Conservation (phyloP, 768 basidiomycete genomes). For the Porphyrellus cyaneotinctus region DNA sequence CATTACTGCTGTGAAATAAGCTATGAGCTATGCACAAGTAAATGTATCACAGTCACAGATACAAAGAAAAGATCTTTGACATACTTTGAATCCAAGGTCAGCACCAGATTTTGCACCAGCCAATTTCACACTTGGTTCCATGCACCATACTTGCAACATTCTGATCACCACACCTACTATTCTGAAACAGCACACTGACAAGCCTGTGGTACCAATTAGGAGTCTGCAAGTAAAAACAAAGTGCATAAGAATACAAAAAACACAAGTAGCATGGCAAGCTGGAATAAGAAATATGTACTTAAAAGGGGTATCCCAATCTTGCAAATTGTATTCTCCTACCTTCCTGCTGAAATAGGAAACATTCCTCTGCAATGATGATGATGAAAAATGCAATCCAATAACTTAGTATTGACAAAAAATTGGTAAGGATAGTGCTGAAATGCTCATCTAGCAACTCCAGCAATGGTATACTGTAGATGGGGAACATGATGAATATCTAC, state of each 20-base stretch:
- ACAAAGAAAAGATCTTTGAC: not conserved
- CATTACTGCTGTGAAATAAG: conserved; percentile 42
- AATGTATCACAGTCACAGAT: too few relatives aligned
- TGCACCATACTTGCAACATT: conserved; percentile 53
- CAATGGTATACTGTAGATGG: conserved; percentile 37
- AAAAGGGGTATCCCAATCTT: conserved; percentile 42
- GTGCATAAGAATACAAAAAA: too few relatives aligned
- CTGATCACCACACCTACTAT: conserved; percentile 47
- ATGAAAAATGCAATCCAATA: conserved; percentile 49
- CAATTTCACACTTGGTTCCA: conserved; percentile 43
- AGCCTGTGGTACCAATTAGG: conserved; percentile 46
- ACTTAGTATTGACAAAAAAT: conserved; percentile 40
- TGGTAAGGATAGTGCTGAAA: conserved; percentile 40
- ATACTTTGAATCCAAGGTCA: conserved; percentile 53
- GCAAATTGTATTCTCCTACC: conserved; percentile 49
- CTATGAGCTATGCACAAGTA: conserved; percentile 34
- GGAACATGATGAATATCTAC: conserved; percentile 41
- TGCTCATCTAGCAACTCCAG: conserved; percentile 43
- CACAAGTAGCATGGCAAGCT: not conserved
- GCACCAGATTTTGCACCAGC: conserved; percentile 43
- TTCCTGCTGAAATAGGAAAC: conserved; percentile 42
- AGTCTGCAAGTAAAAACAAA: conserved; percentile 27
- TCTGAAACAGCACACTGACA: conserved; percentile 45
- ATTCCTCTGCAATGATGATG: conserved; percentile 43
- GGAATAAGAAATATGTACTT: conserved; percentile 25